Evolutionary conservation across 176 grass and related monocot species (phyloP), one percentile per base, ranked within the genome.

Genomic region (Pontederia paniculata): DNA sequence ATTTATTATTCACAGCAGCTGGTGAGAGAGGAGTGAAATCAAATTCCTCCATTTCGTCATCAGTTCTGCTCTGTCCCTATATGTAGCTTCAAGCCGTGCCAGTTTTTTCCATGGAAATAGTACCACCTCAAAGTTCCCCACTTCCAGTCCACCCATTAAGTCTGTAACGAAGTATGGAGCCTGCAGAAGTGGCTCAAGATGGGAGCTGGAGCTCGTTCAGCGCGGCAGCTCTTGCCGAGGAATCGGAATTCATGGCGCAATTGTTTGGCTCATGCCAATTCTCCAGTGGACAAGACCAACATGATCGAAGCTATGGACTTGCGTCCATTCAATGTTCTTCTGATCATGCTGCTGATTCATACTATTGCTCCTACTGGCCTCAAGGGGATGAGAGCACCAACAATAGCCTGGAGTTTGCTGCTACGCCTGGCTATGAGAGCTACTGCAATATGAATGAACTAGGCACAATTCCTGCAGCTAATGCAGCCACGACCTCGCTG

Each of bases 241-340:
- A 94, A 47, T 94, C 80, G 10, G 83, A 94, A 53, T 78, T 94
- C 44, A 77, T 84, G 18, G 77, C 67, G 60, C 88, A 81, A 58
- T 88, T 94, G 65, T 66, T 94, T 31, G 70, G 67, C 21, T 67
- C 79, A 0, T 88, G 81, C 63, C 70, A 69, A 57, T 86, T 74
- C 31, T 67, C 66, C 48, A 76, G 52, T 52, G 81, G 71, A 50
- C 48, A 22, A 48, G 82, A 63, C 10, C 53, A 70, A 9, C 57
- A 69, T 54, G 84, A 83, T 13, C 17, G 50, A 18, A 63, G 73
- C 51, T 63, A 81, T 17, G 71, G 65, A 7, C 61, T 25, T 37
- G 23, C 81, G 51, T 37, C 60, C 16, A 72, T 86, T 76, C 83
- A 68, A 62, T 95, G 89, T 81, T 60, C 57, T 25, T 73, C 79